Conservation (phyloP, 164 flowering plant genomes). For the Platanus orientalis region DNA sequence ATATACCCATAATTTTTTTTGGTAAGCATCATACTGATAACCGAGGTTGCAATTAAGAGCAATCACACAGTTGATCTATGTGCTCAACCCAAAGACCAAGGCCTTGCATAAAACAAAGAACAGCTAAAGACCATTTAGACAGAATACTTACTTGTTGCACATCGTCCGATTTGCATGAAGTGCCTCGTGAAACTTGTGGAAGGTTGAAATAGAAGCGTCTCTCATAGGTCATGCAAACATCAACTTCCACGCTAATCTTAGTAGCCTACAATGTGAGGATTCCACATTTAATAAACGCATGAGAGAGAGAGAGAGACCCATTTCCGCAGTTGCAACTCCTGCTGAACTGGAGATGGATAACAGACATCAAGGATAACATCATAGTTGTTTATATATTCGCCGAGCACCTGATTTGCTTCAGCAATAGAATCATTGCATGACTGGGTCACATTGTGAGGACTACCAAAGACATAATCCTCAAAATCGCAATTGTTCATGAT, state of each 20-base stretch:
- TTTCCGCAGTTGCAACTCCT: constrained; percentile 77
- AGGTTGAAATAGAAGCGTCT: constrained; percentile 79
- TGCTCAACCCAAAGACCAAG: not conserved
- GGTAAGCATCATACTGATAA: not conserved
- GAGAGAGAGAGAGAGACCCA: constrained; percentile 35
- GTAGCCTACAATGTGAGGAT: constrained; percentile 53
- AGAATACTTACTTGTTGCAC: constrained; percentile 72
- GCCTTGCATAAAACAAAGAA: not conserved
- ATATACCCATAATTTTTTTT: not conserved
- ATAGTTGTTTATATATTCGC: constrained; percentile 66
- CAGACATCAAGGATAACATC: constrained; percentile 93
- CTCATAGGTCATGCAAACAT: constrained; percentile 86
- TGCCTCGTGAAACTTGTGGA: constrained; percentile 85
- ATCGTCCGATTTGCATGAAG: constrained; percentile 95
- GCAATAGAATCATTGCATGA: constrained; percentile 52
- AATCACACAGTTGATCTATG: not conserved
- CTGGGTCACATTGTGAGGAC: constrained; percentile 54
- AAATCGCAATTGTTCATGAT: constrained; percentile 80
- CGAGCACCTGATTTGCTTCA: constrained; percentile 55
- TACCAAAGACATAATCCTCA: constrained; percentile 53
- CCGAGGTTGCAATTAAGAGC: no score
- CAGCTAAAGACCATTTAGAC: not conserved
- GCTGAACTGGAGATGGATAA: constrained; percentile 85
- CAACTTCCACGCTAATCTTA: constrained; percentile 83
- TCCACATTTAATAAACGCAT: not conserved